Evolutionary conservation across 2,329 filamentous ascomycete species (phyloP), one percentile per base, ranked within the genome.

Genomic region (Talaromyces rugulosus): DNA sequence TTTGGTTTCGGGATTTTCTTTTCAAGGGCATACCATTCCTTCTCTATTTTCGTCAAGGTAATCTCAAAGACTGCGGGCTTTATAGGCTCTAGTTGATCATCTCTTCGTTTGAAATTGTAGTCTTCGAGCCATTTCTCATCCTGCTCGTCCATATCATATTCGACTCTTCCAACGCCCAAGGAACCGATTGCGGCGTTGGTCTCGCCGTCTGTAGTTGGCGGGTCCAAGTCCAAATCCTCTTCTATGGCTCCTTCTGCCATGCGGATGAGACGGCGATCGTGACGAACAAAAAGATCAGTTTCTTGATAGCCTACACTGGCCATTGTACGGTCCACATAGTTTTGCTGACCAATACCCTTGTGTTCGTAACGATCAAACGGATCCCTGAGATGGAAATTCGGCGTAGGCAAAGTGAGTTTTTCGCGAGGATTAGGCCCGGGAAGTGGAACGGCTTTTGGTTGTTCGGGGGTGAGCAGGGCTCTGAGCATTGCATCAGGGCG

Each of bases 91-190:
- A 91, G 86, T 53, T 89, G 87, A 67, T 89, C 85, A 28, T 85
- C 83, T 72, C 88, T 90, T 62, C 95, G 87, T 69, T 90, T 87
- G 12, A 81, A 78, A 70, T 99, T 99, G 72, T 94, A 87, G 44
- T 87, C 85, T 68, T 95, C 90, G 30, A 99, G 81, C 95, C 95
- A 99, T 79, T 93, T 92, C 67, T 96, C 92, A 74, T 99, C 95
- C 72, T 99, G 95, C 77, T 99, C 95, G 72, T 99, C 95, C 95
- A 99, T 99, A 75, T 99, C 95, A 74, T 99, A 99, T 74, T 99
- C 95, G 23, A 99, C 95, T 61, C 91, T 88, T 12, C 92, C 91
- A 44, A 96, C 84, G 18, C 80, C 80, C 58, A 78, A 79, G 40
- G 77, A 77, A 4, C 80, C 78, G 44, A 80, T 77, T 4, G 79